Evolutionary conservation across 108 stramenopile species (phyloP).

Genomic region (Skeletonema potamos): DNA sequence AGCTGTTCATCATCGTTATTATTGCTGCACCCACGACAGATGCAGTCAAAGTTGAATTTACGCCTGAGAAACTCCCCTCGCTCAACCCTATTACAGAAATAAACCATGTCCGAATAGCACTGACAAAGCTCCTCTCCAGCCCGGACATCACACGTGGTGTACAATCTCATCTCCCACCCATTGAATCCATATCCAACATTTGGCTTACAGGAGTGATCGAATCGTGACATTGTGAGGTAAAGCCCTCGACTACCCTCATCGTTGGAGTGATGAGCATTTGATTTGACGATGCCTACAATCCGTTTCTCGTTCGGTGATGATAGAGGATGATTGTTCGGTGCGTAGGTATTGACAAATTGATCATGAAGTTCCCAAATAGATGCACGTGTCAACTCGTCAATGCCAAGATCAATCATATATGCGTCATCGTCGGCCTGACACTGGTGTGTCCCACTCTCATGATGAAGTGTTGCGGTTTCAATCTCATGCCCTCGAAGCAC

Average conservation of each 20-base stretch:
- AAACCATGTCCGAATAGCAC: constrained; percentile 20
- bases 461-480: background rate
- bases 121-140: background rate
- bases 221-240: constrained; percentile 8
- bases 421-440: constrained; percentile 8
- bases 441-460: constrained; percentile 6
- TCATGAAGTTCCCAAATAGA: constrained; percentile 15
- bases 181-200: constrained; percentile 17
- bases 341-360: background rate
- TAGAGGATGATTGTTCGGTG: background rate
- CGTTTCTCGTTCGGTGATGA: constrained; percentile 1
- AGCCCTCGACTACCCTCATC: background rate
- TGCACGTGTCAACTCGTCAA: background rate
- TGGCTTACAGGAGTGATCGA: constrained; percentile 12
- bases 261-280: constrained; percentile 11
- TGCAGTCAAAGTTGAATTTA: constrained; percentile 12
- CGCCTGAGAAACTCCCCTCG: background rate
- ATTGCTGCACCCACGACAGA: constrained; percentile 2
- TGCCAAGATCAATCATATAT: background rate
- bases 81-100: background rate
- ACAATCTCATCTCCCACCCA: constrained; percentile 9
- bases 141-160: constrained; percentile 11
- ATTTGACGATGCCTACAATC: constrained; percentile 1
- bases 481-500: background rate
- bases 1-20: background rate